Evolutionary conservation across 1,284 basidiomycete species (phyloP), one percentile per base, ranked within the genome.

Genomic region (Leucoagaricus sp.): DNA sequence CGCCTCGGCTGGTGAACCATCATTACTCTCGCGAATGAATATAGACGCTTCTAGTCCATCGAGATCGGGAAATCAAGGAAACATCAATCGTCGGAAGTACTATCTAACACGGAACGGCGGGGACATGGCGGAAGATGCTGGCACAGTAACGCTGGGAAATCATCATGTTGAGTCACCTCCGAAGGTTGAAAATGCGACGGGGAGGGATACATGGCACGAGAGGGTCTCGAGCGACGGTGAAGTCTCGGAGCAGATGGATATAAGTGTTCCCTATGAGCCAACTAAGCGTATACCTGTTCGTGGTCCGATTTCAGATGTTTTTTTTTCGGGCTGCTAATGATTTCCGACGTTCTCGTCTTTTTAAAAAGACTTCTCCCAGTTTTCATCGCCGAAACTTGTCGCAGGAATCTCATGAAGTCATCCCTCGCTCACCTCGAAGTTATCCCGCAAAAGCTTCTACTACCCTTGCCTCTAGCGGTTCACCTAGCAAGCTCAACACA

Each of bases 11-110:
- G 42, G 26, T 19, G 38, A 47, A 13, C 47, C 40, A 9, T 42
- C 54, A 17, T 34, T 50, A 12, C 54, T 56, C 15, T 19, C 36
- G 15, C 42, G 55, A 15, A 46, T 57, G 55, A 21, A 49, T 29
- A 15, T 25, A 17, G 55, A 13, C 23, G 2, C 33, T 38, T 23
- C 47, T 31, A 17, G 25, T 25, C 41, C 48, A 7, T 46, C 55
- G 47, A 33, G 15, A 38, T 36, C 23, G 17, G 36, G 2, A 17
- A 12, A 4, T 12, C 21, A 26, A n/a, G 19, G 51, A 10, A 7
- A 29, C 9, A 26, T 9, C 25, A 34, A 31, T 36, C 51, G 33
- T 8, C 21, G 21, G 7, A 48, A 48, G 36, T 34, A 10, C 17
- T 33, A 23, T 29, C 47, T 40, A 13, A 21, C 29, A n/a, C 40